A percentile compares a stretch with the other conserved stretches of the same genome.
Evolutionary conservation across 148 eudicot genomes (phyloP).

Genomic region (Suaeda aralocaspica): DNA sequence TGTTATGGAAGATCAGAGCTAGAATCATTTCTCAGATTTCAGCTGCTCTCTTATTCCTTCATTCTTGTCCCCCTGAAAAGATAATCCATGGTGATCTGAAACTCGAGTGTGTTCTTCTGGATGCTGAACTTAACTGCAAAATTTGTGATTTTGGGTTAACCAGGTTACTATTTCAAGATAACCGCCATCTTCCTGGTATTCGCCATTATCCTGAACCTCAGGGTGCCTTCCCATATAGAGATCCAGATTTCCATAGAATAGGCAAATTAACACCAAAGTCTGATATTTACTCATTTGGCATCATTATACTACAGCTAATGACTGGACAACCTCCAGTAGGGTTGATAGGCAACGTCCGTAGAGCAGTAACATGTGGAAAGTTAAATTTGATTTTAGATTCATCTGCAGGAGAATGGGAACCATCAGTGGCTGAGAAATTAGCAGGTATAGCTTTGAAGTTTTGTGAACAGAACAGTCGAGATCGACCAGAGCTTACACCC

Average conservation of each 20-base stretch:
- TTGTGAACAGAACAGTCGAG: constrained; percentile 60
- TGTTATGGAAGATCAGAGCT: constrained; percentile 63
- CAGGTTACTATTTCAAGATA: constrained; percentile 44
- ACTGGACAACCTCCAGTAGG: constrained; percentile 58
- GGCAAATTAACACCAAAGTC: constrained; percentile 58
- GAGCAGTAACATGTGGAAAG: constrained; percentile 49
- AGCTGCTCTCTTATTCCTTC: constrained; percentile 58
- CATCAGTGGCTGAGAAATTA: constrained; percentile 51
- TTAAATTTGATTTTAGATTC: constrained; percentile 57
- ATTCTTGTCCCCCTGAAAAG: constrained; percentile 51
- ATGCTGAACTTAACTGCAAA: constrained; percentile 56
- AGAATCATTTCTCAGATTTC: constrained; percentile 67
- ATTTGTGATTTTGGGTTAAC: constrained; percentile 57
- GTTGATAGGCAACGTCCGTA: constrained; percentile 45
- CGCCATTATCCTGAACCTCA: constrained; percentile 41
- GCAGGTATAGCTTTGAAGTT: constrained; percentile 60
- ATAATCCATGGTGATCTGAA: constrained; percentile 70
- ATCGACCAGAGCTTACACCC: constrained; percentile 63
- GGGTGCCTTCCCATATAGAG: constrained; percentile 58
- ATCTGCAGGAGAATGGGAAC: constrained; percentile 73
- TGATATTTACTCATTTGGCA: constrained; percentile 68
- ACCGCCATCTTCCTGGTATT: constrained; percentile 52
- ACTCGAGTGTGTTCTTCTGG: constrained; percentile 61
- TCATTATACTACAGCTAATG: constrained; percentile 61
- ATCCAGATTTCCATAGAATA: constrained; percentile 66